Conservation (phyloP, 768 basidiomycete genomes). For the Lentinula edodes region DNA sequence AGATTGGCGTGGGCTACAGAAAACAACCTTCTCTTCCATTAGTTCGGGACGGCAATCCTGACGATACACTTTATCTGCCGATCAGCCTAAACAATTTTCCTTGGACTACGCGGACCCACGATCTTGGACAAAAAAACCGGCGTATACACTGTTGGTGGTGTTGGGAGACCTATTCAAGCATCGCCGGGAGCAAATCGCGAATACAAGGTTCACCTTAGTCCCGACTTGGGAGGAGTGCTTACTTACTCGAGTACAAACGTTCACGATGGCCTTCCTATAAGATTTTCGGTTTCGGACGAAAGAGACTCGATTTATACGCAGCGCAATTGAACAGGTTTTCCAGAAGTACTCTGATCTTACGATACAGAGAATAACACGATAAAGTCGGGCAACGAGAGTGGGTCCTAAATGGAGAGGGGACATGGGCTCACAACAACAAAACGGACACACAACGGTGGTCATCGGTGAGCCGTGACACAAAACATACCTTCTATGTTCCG, state of each 20-base stretch:
- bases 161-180: background rate
- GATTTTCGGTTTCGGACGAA: background rate
- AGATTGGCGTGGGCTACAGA: background rate
- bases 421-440: background rate
- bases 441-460: background rate
- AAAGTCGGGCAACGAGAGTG: too few relatives aligned
- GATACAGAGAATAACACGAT: too few relatives aligned
- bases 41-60: background rate
- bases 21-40: background rate
- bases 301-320: background rate
- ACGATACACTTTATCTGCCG: background rate
- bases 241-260: background rate
- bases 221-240: background rate
- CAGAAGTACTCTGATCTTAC: too few relatives aligned
- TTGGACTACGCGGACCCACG: conserved; percentile 1
- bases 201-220: background rate
- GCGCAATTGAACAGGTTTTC: background rate
- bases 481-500: background rate
- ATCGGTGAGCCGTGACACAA: too few relatives aligned
- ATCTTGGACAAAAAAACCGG: background rate
- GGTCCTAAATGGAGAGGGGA: too few relatives aligned
- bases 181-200: background rate
- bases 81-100: background rate
- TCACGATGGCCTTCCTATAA: background rate
- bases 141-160: background rate